Evolutionary conservation across 1,139 yeast species (phyloP).

Genomic region (Arxiozyma telluris): DNA sequence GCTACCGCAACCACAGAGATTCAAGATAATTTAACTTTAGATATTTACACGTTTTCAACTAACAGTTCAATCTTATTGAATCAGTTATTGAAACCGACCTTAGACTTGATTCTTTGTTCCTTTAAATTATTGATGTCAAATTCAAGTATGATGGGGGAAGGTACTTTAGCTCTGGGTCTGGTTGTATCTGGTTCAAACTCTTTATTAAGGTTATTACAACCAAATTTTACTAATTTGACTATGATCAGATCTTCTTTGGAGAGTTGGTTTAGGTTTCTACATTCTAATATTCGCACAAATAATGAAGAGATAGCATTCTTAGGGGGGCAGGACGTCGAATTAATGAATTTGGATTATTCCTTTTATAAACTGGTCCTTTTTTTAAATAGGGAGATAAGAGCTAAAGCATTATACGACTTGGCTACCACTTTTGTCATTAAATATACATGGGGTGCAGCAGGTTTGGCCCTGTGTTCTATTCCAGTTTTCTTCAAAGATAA

Average conservation of each 20-base stretch:
- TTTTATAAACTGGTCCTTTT: conserved; percentile 78
- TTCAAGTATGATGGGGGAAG: conserved; percentile 75
- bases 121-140: conserved; percentile 52
- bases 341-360: conserved; percentile 67
- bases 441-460: conserved; percentile 94
- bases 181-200: conserved; percentile 76
- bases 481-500: conserved; percentile 61
- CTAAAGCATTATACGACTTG: conserved; percentile 64
- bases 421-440: conserved; percentile 81
- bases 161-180: conserved; percentile 70
- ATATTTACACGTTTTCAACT: conserved; percentile 63
- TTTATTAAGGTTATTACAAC: conserved; percentile 66
- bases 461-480: conserved; percentile 76
- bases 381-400: conserved; percentile 67
- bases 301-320: conserved; percentile 83
- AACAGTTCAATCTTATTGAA: conserved; percentile 73
- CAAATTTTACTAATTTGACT: conserved; percentile 81
- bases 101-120: conserved; percentile 76
- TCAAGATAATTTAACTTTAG: conserved; percentile 33
- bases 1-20: conserved; percentile 20
- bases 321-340: conserved; percentile 72
- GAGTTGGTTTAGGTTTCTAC: conserved; percentile 76
- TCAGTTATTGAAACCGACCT: conserved; percentile 76
- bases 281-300: conserved; percentile 69
- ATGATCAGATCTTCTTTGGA: conserved; percentile 72